A percentile compares a stretch with the other conserved stretches of the same genome.
Conservation (phyloP, 1,284 basidiomycete genomes). For the Cryptococcus sp. region DNA sequence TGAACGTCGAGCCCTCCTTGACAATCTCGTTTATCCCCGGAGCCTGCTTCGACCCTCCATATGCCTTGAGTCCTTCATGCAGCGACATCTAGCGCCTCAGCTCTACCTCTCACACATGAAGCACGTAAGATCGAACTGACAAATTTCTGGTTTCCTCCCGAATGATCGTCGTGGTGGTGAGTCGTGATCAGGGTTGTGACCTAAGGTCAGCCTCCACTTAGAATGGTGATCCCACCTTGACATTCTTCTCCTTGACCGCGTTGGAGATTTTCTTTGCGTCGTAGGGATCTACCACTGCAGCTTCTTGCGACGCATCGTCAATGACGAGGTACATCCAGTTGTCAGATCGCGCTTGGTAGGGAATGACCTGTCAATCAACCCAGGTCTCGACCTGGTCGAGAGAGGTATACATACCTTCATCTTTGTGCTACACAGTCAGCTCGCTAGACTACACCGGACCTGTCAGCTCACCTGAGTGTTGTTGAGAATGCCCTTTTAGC, state of each 20-base stretch:
- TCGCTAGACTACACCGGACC: not conserved
- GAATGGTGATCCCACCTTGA: slow-evolving; percentile 49
- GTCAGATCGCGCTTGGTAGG: slow-evolving; percentile 70
- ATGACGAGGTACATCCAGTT: slow-evolving; percentile 86
- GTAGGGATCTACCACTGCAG: slow-evolving; percentile 62
- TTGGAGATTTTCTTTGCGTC: slow-evolving; percentile 69
- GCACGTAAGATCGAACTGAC: slow-evolving; percentile 30
- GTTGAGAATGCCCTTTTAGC: not conserved
- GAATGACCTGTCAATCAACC: slow-evolving; percentile 60
- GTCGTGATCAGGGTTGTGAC: slow-evolving; percentile 76
- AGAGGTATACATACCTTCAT: slow-evolving; percentile 7
- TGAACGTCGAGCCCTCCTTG: slow-evolving; percentile 70
- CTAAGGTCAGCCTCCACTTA: slow-evolving; percentile 9
- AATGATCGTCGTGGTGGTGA: slow-evolving; percentile 86
- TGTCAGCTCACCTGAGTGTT: slow-evolving; percentile 1
- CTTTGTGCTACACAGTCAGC: slow-evolving; percentile 5
- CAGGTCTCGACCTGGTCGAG: too few relatives aligned
- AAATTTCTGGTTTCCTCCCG: slow-evolving; percentile 71
- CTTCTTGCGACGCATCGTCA: slow-evolving; percentile 63
- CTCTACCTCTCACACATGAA: too few relatives aligned
- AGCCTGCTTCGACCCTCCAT: slow-evolving; percentile 72
- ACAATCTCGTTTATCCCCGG: slow-evolving; percentile 66
- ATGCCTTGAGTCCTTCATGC: slow-evolving; percentile 65
- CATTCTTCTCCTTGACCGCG: slow-evolving; percentile 61
- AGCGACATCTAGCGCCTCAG: slow-evolving; percentile 20